Conservation (phyloP, 2,329 filamentous ascomycete species). For the Calonectria hongkongensis region DNA sequence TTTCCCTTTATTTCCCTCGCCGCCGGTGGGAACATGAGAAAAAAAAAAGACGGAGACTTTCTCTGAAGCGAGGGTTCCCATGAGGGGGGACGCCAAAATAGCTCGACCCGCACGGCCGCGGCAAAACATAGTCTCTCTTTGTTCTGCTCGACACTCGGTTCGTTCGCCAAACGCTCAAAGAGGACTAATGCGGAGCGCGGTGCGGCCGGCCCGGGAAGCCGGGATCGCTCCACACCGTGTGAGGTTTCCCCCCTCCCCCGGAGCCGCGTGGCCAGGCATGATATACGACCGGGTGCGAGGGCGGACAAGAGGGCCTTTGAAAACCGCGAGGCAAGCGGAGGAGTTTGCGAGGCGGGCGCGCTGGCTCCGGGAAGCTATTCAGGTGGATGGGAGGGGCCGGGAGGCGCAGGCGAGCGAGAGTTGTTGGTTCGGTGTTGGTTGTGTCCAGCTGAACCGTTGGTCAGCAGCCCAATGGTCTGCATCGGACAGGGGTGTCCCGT, state of each 20-base stretch:
- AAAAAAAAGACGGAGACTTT: not conserved
- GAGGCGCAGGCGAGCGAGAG: slow-evolving; percentile 25
- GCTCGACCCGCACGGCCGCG: slow-evolving; percentile 27
- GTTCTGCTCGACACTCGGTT: not conserved
- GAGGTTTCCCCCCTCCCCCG: not conserved
- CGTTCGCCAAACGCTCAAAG: slow-evolving; percentile 29
- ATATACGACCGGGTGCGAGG: too few species aligned
- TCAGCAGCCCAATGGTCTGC: slow-evolving; percentile 17
- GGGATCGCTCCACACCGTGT: slow-evolving; percentile 39
- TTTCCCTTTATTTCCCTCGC: too few species aligned
- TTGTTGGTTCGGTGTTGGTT: slow-evolving; percentile 29
- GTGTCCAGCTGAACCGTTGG: slow-evolving; percentile 28
- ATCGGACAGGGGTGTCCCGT: slow-evolving; percentile 27
- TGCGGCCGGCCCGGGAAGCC: slow-evolving; percentile 34
- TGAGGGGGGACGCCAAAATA: not conserved
- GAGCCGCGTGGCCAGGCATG: slow-evolving; percentile 11
- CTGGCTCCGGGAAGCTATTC: slow-evolving; percentile 31
- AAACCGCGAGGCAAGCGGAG: slow-evolving; percentile 33
- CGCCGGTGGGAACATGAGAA: not conserved
- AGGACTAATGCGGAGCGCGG: slow-evolving; percentile 36
- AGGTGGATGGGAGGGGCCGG: slow-evolving; percentile 27
- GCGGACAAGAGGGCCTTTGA: not conserved
- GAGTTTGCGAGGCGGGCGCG: slow-evolving; percentile 37
- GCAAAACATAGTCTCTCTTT: not conserved
- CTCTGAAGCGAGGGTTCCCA: slow-evolving; percentile 1